Evolutionary conservation across 306 rosid species (phyloP).

Genomic region (Luffa acutangula): DNA sequence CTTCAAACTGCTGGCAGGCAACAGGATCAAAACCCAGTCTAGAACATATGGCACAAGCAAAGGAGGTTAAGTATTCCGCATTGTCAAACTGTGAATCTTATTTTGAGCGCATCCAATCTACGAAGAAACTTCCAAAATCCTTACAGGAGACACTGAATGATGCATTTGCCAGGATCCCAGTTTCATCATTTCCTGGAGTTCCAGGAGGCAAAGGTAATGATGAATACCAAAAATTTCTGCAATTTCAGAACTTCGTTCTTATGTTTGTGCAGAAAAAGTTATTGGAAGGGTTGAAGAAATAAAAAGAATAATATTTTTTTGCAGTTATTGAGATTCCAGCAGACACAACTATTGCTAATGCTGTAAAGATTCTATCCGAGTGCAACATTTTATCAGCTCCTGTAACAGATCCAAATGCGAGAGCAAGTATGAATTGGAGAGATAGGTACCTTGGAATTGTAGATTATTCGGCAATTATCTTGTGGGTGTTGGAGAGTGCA

Average conservation of each 20-base stretch:
- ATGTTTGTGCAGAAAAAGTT: neutral
- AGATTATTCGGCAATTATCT: constrained; percentile 67
- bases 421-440: constrained; percentile 48
- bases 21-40: neutral
- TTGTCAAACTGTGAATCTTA: constrained; percentile 53
- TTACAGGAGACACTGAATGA: constrained; percentile 59
- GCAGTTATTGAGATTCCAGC: constrained; percentile 79
- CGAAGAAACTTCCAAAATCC: constrained; percentile 64
- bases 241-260: neutral
- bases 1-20: neutral
- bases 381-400: constrained; percentile 84
- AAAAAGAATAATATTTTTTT: constrained; percentile 6
- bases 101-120: constrained; percentile 53
- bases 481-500: constrained; percentile 94
- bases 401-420: constrained; percentile 48
- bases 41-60: constrained; percentile 43
- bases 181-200: constrained; percentile 69
- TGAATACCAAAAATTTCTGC: neutral
- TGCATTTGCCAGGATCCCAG: constrained; percentile 73
- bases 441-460: constrained; percentile 72
- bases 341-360: constrained; percentile 49
- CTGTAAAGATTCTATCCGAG: constrained; percentile 62
- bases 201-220: constrained; percentile 65
- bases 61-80: constrained; percentile 14
- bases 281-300: neutral